phyloP scores from a whole-genome alignment of 805 yeast species.

The Kluyveromyces siamensis region DNA sequence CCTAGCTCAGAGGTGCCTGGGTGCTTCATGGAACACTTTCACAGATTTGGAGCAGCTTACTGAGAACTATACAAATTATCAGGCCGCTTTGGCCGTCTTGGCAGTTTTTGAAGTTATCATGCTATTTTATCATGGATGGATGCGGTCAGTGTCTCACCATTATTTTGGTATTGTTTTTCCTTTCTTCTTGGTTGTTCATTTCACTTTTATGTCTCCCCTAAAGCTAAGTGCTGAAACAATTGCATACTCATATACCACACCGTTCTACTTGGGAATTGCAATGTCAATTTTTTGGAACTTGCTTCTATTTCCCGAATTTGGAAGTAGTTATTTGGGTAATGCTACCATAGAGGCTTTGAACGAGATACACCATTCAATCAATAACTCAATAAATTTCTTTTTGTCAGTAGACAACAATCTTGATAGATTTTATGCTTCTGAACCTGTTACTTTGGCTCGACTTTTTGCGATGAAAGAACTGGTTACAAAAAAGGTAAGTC shows the following conservation, averaged over 20 bases:
- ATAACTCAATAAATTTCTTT: slow-evolving; percentile 33
- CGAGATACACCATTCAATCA: slow-evolving; percentile 33
- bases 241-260: slow-evolving; percentile 33
- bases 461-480: slow-evolving; percentile 28
- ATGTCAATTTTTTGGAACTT: slow-evolving; percentile 36
- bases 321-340: slow-evolving; percentile 39
- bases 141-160: slow-evolving; percentile 38
- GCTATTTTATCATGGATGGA: slow-evolving; percentile 42
- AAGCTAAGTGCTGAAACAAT: slow-evolving; percentile 23
- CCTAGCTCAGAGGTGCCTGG: slow-evolving; percentile 32
- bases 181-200: slow-evolving; percentile 41
- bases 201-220: slow-evolving; percentile 34
- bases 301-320: slow-evolving; percentile 42
- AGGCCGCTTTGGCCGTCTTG: slow-evolving; percentile 35
- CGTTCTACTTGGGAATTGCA: slow-evolving; percentile 39
- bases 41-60: slow-evolving; percentile 26
- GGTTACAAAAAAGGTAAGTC: slow-evolving; percentile 27
- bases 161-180: slow-evolving; percentile 40
- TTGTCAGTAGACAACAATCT: slow-evolving; percentile 18
- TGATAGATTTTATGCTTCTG: slow-evolving; percentile 11
- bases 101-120: slow-evolving; percentile 38
- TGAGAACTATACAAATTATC: slow-evolving; percentile 25
- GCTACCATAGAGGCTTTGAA: slow-evolving; percentile 33
- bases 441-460: slow-evolving; percentile 24
- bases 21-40: slow-evolving; percentile 18